These are phyloP conservation scores for Botrytis byssoidea DNA, from an alignment of 2,329 filamentous ascomycete species.

Conservation along the genomic window DNA sequence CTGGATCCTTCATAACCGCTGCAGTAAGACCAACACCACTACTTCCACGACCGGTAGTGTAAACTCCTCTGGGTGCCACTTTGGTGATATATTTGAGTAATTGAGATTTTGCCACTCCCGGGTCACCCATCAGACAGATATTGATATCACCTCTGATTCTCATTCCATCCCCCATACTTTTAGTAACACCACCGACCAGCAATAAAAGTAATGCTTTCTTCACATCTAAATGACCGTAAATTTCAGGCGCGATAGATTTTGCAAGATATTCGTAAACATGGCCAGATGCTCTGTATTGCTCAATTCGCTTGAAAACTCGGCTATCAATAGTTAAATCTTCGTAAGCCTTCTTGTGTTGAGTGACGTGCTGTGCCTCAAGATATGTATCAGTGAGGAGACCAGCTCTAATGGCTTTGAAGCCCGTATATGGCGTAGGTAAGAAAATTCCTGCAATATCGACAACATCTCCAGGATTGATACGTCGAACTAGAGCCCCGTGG, in stretches of 20 bases:
- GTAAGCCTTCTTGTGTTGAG: slow-evolving; percentile 98
- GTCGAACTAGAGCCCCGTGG: slow-evolving; percentile 79
- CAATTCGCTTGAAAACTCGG: slow-evolving; percentile 77
- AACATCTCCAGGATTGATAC: slow-evolving; percentile 90
- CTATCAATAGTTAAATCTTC: slow-evolving; percentile 85
- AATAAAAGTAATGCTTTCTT: slow-evolving; percentile 97
- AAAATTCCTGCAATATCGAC: slow-evolving; percentile 95
- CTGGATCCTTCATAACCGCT: slow-evolving; percentile 76
- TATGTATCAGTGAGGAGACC: slow-evolving; percentile 97
- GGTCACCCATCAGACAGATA: slow-evolving; percentile 97
- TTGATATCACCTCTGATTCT: slow-evolving; percentile 99
- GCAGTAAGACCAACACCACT: slow-evolving; percentile 80
- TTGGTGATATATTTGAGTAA: slow-evolving; percentile 98
- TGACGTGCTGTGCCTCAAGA: slow-evolving; percentile 87
- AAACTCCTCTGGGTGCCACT: slow-evolving; percentile 84
- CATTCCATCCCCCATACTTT: slow-evolving; percentile 98
- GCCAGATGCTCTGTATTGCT: slow-evolving; percentile 78
- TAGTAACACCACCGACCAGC: slow-evolving; percentile 92
- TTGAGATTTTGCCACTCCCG: slow-evolving; percentile 98
- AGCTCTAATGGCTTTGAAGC: slow-evolving; percentile 94
- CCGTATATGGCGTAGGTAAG: slow-evolving; percentile 96
- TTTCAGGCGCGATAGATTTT: slow-evolving; percentile 95
- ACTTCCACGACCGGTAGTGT: slow-evolving; percentile 78
- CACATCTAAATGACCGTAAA: slow-evolving; percentile 93
- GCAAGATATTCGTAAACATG: slow-evolving; percentile 95